Percentiles rank a stretch among this genome's conserved stretches.
These are phyloP conservation scores for Forsythia viridissima DNA, from an alignment of 257 asterid species.

Conservation along the genomic window DNA sequence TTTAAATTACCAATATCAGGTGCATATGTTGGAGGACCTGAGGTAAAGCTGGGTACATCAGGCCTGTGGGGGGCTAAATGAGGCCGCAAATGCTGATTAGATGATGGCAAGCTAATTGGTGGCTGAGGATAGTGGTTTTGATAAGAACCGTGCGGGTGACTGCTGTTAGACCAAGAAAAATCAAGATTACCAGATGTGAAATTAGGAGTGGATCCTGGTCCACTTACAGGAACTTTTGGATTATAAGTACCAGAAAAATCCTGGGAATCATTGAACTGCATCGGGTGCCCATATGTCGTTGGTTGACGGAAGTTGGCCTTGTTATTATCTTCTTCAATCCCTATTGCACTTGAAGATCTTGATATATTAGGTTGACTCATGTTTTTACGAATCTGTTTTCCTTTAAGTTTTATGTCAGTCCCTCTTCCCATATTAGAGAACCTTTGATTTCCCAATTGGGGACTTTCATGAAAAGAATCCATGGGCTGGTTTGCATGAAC, in stretches of 20 bases:
- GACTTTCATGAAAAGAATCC: conserved; percentile 50
- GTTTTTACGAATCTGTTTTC: conserved; percentile 58
- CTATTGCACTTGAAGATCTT: conserved; percentile 49
- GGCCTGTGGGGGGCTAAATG: conserved; percentile 28
- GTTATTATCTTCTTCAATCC: conserved; percentile 58
- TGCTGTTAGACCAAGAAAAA: conserved; percentile 41
- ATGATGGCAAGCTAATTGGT: conserved; percentile 37
- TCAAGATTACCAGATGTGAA: conserved; percentile 40
- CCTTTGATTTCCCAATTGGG: conserved; percentile 59
- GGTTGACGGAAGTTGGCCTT: conserved; percentile 47
- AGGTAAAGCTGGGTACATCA: conserved; percentile 34
- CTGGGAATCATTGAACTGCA: conserved; percentile 60
- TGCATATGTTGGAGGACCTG: conserved; percentile 29
- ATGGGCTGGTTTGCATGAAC: conserved; percentile 45
- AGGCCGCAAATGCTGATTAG: conserved; percentile 24
- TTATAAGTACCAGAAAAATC: conserved; percentile 45
- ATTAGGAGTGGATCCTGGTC: conserved; percentile 36
- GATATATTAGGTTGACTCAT: conserved; percentile 53
- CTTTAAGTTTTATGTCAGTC: conserved; percentile 60
- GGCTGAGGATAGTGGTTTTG: conserved; percentile 56
- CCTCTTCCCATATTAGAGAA: conserved; percentile 70
- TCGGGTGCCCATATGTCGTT: conserved; percentile 47
- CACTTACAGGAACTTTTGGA: conserved; percentile 40
- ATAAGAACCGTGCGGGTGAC: conserved; percentile 49
- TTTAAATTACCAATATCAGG: conserved; percentile 42